phyloP scores from a whole-genome alignment of 129 eudicot genomes.

The Arctium minus region DNA sequence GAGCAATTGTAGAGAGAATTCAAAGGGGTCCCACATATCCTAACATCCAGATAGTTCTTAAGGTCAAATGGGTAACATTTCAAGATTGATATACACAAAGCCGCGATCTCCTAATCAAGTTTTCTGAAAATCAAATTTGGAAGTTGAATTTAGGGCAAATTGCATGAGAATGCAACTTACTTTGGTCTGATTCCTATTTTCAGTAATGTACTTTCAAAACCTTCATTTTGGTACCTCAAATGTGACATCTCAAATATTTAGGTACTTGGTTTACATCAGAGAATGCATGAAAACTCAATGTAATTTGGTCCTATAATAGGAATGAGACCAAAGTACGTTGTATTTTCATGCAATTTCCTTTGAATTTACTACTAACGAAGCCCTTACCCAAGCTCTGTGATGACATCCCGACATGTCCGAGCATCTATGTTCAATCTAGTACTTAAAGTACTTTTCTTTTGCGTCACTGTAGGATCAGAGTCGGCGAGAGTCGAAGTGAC shows the following conservation, averaged over 20 bases:
- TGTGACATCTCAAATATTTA: not conserved
- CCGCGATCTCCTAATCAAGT: not conserved
- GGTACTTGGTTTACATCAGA: too few species aligned
- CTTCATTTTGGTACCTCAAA: not conserved
- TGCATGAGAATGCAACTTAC: not conserved
- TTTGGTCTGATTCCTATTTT: not conserved
- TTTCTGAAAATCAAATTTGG: not conserved
- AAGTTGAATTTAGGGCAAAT: not conserved
- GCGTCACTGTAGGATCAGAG: slow-evolving; percentile 57
- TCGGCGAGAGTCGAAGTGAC: slow-evolving; percentile 58
- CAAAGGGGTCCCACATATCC: not conserved
- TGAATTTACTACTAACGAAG: not conserved
- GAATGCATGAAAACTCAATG: too few species aligned
- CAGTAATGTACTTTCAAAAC: not conserved
- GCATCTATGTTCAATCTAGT: slow-evolving; percentile 72
- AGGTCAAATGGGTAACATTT: not conserved
- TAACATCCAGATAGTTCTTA: too few species aligned
- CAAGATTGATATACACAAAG: too few species aligned
- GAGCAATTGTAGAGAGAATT: not conserved
- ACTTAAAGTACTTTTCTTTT: slow-evolving; percentile 45
- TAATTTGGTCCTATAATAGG: too few species aligned
- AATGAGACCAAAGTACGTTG: too few species aligned
- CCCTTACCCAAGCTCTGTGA: slow-evolving; percentile 87
- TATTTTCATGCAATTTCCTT: too few species aligned
- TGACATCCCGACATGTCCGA: slow-evolving; percentile 89